Percentiles rank a stretch among this genome's conserved stretches.
Evolutionary conservation across 352 stramenopile genomes (phyloP).

Genomic region (Peronosclerospora sorghi): DNA sequence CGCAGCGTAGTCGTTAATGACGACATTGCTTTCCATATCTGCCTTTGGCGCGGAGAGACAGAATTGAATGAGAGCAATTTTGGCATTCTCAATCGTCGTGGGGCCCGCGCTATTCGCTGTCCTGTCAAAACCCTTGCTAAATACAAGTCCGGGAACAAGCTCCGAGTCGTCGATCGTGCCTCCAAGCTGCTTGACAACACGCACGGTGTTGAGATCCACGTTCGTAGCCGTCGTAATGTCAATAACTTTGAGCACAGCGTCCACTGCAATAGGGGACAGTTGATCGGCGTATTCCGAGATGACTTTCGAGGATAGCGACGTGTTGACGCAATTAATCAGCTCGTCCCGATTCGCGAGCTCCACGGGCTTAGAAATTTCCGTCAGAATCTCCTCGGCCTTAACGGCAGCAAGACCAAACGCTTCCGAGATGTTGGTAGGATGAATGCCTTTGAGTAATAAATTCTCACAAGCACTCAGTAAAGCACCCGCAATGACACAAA

Average conservation of each 20-base stretch:
- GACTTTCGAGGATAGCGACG: conserved; percentile 96
- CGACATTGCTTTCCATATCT: conserved; percentile 99
- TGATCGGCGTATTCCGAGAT: conserved; percentile 96
- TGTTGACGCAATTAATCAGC: conserved; percentile 96
- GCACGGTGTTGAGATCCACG: conserved; percentile 96
- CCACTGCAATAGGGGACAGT: conserved; percentile 96
- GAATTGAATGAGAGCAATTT: conserved; percentile 99
- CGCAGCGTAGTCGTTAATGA: conserved; percentile 98
- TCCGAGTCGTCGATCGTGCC: conserved; percentile 99
- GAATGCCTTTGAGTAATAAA: conserved; percentile 92
- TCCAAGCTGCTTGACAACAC: conserved; percentile 97
- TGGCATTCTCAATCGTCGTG: conserved; percentile 94
- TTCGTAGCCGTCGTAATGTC: conserved; percentile 89
- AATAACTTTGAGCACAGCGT: conserved; percentile 96
- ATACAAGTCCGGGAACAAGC: conserved; percentile 95
- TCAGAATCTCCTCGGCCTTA: conserved; percentile 86
- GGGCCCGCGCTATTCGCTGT: conserved; percentile 33
- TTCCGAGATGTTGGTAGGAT: conserved; percentile 96
- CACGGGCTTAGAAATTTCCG: conserved; percentile 86
- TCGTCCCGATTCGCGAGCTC: conserved; percentile 90
- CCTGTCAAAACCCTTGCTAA: conserved; percentile 92
- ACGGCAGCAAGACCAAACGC: conserved; percentile 90
- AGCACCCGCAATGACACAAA: conserved; percentile 98
- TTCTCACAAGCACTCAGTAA: conserved; percentile 92
- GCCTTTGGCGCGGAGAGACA: conserved; percentile 98